Evolutionary conservation across 768 basidiomycete genomes (phyloP).

Genomic region (Lactifluus rugatus): DNA sequence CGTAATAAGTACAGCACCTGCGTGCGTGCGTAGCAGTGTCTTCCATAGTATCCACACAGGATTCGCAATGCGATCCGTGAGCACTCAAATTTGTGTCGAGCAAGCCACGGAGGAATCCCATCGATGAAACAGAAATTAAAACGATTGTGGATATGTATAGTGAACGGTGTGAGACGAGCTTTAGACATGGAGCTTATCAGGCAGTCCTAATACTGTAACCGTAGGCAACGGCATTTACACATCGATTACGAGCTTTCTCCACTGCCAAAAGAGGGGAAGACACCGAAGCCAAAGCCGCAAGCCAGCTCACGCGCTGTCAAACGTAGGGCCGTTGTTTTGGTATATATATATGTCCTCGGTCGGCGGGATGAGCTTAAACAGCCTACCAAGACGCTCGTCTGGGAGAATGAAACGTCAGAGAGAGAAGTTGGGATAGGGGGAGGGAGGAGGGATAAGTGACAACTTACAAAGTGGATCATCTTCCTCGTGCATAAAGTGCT

Average conservation of each 20-base stretch:
- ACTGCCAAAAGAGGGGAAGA: background rate
- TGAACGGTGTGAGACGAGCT: background rate
- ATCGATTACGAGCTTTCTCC: background rate
- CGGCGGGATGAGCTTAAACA: constrained; percentile 53
- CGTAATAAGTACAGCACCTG: no score
- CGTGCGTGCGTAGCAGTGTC: no score
- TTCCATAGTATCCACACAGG: no score
- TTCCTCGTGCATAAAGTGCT: constrained; percentile 65
- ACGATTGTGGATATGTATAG: background rate
- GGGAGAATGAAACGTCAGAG: background rate
- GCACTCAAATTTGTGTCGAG: no score
- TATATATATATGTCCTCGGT: constrained; percentile 74
- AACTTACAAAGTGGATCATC: constrained; percentile 58
- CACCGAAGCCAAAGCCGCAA: background rate
- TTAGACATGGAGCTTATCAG: background rate
- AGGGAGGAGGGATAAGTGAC: constrained; percentile 25
- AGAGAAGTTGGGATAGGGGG: background rate
- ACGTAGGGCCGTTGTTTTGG: constrained; percentile 40
- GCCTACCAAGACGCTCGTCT: constrained; percentile 59
- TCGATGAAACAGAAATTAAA: no score
- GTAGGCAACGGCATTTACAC: background rate
- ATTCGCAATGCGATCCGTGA: no score
- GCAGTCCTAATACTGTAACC: no score
- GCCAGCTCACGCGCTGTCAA: constrained; percentile 9
- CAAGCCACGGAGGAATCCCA: no score